phyloP scores from a whole-genome alignment of 345 rosid genomes.

The Kernera saxatilis region DNA sequence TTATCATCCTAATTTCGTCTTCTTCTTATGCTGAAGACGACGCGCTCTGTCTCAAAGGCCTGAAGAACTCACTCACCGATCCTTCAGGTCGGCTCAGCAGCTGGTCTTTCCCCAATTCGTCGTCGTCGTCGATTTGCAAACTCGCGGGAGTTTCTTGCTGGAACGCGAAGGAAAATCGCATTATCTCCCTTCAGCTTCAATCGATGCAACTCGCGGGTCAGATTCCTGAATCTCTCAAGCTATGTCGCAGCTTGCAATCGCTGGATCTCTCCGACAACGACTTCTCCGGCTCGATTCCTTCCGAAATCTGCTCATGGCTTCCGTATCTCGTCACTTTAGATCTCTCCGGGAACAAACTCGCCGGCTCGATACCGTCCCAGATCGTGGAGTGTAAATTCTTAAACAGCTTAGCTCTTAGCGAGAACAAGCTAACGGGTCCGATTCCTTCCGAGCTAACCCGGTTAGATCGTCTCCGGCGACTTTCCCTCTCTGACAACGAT shows the following conservation, averaged over 20 bases:
- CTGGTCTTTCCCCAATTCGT: slow-evolving; percentile 48
- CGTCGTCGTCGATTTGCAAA: slow-evolving; percentile 42
- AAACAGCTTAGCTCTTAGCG: slow-evolving; percentile 37
- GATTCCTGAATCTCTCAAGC: slow-evolving; percentile 46
- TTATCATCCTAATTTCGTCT: neutral
- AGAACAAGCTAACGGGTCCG: slow-evolving; percentile 46
- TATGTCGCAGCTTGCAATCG: slow-evolving; percentile 45
- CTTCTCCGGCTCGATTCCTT: slow-evolving; percentile 49
- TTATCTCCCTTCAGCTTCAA: slow-evolving; percentile 35
- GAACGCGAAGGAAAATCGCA: slow-evolving; percentile 51
- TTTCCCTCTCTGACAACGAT: slow-evolving; percentile 39
- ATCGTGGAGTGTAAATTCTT: slow-evolving; percentile 45
- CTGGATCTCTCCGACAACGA: slow-evolving; percentile 48
- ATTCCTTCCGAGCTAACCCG: slow-evolving; percentile 45
- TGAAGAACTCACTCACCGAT: slow-evolving; percentile 37
- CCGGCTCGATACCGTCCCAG: slow-evolving; percentile 46
- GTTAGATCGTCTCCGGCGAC: slow-evolving; percentile 41
- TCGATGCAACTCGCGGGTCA: slow-evolving; percentile 41
- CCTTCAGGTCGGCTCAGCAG: slow-evolving; percentile 26
- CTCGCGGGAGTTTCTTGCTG: slow-evolving; percentile 57
- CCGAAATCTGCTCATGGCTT: slow-evolving; percentile 51
- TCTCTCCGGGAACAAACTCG: slow-evolving; percentile 46
- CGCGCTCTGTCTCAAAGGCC: slow-evolving; percentile 48
- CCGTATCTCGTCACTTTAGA: slow-evolving; percentile 47
- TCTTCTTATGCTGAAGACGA: slow-evolving; percentile 38